These are phyloP conservation scores for Phytophthora foliorum DNA, from an alignment of 352 stramenopile genomes.

Conservation along the genomic window DNA sequence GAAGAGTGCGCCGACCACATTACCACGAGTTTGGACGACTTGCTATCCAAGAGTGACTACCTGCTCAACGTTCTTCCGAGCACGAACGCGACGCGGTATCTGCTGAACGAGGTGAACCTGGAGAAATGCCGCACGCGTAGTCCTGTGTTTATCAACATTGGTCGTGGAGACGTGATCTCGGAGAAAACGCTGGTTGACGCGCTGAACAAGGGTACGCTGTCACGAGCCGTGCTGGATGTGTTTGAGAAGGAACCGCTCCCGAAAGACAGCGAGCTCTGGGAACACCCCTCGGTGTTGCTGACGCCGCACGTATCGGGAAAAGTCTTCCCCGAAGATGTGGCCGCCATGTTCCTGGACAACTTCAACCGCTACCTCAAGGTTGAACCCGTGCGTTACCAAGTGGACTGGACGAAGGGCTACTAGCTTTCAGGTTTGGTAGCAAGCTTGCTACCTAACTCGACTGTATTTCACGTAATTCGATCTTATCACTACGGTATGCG, in stretches of 20 bases:
- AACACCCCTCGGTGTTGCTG: constrained; percentile 64
- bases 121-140: constrained; percentile 49
- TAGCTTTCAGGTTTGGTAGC: constrained; percentile 30
- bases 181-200: constrained; percentile 67
- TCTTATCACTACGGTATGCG: too few relatives aligned
- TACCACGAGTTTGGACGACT: constrained; percentile 55
- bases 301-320: constrained; percentile 87
- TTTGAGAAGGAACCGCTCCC: constrained; percentile 70
- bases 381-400: constrained; percentile 51
- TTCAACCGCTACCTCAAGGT: constrained; percentile 54
- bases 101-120: constrained; percentile 67
- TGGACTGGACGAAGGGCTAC: constrained; percentile 67
- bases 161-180: constrained; percentile 83
- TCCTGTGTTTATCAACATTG: constrained; percentile 90
- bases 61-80: constrained; percentile 87
- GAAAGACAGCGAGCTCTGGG: constrained; percentile 69
- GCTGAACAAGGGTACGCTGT: constrained; percentile 71
- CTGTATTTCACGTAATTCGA: not conserved
- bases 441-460: not conserved
- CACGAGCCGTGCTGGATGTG: constrained; percentile 71
- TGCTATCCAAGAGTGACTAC: constrained; percentile 75
- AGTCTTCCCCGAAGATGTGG: constrained; percentile 82
- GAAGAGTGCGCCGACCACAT: constrained; percentile 41
- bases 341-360: constrained; percentile 75
- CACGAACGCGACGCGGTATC: constrained; percentile 68